These are phyloP conservation scores for Catharanthus roseus DNA, from an alignment of 257 asterid genomes.

Conservation along the genomic window DNA sequence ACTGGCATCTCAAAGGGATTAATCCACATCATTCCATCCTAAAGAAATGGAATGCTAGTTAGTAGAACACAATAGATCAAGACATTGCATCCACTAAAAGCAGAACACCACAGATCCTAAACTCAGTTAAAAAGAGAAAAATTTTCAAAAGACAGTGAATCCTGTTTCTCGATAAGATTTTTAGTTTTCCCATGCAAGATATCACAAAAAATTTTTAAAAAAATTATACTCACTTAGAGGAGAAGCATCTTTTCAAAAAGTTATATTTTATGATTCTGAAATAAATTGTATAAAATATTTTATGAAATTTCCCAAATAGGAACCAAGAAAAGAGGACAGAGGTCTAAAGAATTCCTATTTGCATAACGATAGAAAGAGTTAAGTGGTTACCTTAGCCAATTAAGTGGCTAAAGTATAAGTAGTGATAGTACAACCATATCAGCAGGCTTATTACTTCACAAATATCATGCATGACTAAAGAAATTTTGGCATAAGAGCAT, in stretches of 20 bases:
- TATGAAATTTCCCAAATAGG: not conserved
- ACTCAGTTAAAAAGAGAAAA: not conserved
- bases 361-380: not conserved
- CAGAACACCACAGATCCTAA: not conserved
- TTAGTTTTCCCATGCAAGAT: not conserved
- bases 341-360: not conserved
- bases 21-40: not conserved
- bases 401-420: not conserved
- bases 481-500: not conserved
- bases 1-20: not conserved
- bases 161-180: not conserved
- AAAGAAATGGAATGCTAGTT: not conserved
- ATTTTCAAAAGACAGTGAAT: not conserved
- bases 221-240: not conserved
- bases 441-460: not conserved
- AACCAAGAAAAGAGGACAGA: not conserved
- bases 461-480: not conserved
- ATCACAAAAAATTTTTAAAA: not conserved
- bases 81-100: not conserved
- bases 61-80: not conserved
- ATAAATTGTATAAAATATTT: not conserved
- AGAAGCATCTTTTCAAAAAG: not conserved
- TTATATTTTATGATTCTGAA: not conserved
- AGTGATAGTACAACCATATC: not conserved
- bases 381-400: not conserved